Evolutionary conservation across 1,284 basidiomycete species (phyloP).

Genomic region (Chiua sp.): DNA sequence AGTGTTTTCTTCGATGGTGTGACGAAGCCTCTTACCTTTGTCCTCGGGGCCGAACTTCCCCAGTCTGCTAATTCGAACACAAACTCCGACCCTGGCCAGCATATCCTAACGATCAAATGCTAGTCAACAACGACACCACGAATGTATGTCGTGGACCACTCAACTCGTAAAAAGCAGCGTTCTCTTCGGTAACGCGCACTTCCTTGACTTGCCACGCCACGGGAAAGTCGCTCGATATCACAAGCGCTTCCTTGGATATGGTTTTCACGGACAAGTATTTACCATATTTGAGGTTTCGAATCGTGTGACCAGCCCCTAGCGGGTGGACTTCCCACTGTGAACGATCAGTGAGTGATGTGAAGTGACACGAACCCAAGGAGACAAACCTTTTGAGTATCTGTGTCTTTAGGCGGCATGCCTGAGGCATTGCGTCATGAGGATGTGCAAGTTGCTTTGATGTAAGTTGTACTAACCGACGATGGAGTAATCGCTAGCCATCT

Average conservation of each 20-base stretch:
- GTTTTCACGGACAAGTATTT: slow-evolving; percentile 35
- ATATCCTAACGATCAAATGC: slow-evolving; percentile 23
- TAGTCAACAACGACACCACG: not conserved
- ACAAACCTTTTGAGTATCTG: slow-evolving; percentile 35
- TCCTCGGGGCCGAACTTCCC: slow-evolving; percentile 35
- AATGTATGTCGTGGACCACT: slow-evolving; percentile 8
- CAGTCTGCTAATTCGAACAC: slow-evolving; percentile 32
- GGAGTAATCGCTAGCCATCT: slow-evolving; percentile 31
- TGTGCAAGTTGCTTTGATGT: not conserved
- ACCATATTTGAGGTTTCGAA: slow-evolving; percentile 39
- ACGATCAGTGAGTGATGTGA: slow-evolving; percentile 2
- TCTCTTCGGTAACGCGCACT: slow-evolving; percentile 32
- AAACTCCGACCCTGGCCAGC: slow-evolving; percentile 35
- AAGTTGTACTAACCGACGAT: slow-evolving; percentile 24
- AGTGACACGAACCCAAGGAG: not conserved
- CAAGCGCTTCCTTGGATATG: slow-evolving; percentile 18
- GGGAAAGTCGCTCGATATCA: slow-evolving; percentile 33
- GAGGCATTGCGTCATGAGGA: slow-evolving; percentile 7
- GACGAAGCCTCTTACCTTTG: slow-evolving; percentile 26
- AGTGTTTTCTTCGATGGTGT: not conserved
- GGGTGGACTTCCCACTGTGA: slow-evolving; percentile 35
- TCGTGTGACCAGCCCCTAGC: slow-evolving; percentile 34
- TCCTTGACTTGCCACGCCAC: slow-evolving; percentile 35
- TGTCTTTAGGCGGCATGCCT: slow-evolving; percentile 36
- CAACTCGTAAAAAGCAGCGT: slow-evolving; percentile 35